Evolutionary conservation across 129 eudicot species (phyloP).

Genomic region (Flaveria ramosissima): DNA sequence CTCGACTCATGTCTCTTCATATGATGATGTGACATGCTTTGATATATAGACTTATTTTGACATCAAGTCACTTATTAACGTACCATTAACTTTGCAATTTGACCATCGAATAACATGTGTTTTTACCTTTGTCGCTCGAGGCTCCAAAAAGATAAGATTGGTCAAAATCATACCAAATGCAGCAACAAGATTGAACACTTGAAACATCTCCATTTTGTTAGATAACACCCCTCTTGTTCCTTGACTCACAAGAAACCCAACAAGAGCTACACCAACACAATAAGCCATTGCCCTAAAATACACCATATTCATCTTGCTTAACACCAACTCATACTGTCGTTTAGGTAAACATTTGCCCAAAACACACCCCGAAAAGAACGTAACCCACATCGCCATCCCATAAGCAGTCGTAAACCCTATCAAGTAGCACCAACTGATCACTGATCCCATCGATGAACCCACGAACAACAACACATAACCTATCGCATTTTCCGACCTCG

Average conservation of each 20-base stretch:
- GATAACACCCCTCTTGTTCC: slow-evolving; percentile 21
- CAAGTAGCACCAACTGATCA: slow-evolving; percentile 43
- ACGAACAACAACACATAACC: background rate
- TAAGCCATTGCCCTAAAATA: slow-evolving; percentile 66
- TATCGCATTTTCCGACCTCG: slow-evolving; percentile 6
- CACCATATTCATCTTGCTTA: slow-evolving; percentile 65
- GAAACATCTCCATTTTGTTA: slow-evolving; percentile 47
- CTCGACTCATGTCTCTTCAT: no score
- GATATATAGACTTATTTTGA: no score
- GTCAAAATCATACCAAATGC: slow-evolving; percentile 47
- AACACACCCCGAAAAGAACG: slow-evolving; percentile 59
- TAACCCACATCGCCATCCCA: slow-evolving; percentile 74
- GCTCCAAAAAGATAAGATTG: slow-evolving; percentile 63
- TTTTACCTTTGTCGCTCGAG: slow-evolving; percentile 69
- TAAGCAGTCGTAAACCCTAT: slow-evolving; percentile 63
- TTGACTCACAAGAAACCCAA: slow-evolving; percentile 49
- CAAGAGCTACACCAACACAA: slow-evolving; percentile 50
- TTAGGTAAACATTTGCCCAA: slow-evolving; percentile 51
- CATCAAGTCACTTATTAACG: no score
- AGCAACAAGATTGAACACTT: slow-evolving; percentile 45
- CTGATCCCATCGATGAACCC: background rate
- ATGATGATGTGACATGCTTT: no score
- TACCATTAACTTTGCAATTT: no score
- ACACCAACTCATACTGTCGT: slow-evolving; percentile 52
- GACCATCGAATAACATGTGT: background rate